Evolutionary conservation across 2,329 filamentous ascomycete genomes (phyloP).

Genomic region (Fusarium cyanostomum): DNA sequence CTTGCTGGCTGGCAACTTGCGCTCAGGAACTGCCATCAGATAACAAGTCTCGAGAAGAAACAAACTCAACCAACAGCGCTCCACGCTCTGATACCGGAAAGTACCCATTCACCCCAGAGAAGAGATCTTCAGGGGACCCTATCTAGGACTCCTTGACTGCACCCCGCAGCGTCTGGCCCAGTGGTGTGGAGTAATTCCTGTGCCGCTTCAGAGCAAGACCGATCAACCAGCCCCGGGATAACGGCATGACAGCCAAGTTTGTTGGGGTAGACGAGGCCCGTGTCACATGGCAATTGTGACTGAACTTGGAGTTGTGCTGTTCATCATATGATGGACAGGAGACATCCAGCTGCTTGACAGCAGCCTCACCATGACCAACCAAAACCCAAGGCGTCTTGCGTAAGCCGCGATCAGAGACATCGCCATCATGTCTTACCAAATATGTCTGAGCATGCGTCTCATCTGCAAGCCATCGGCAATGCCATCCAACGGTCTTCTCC

Average conservation of each 20-base stretch:
- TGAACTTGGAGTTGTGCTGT: not conserved
- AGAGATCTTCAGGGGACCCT: constrained; percentile 27
- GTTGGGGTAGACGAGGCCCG: constrained; percentile 16
- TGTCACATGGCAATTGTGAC: constrained; percentile 18
- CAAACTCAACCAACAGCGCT: not conserved
- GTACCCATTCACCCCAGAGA: not conserved
- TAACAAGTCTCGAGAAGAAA: not conserved
- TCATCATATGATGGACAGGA: not conserved
- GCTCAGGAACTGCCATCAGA: not conserved
- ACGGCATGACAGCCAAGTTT: constrained; percentile 3
- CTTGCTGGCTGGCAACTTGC: not conserved
- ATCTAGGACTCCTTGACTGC: constrained; percentile 23
- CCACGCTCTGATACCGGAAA: not conserved
- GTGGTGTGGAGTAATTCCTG: constrained; percentile 25
- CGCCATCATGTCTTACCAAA: not conserved
- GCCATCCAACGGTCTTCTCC: constrained; percentile 16
- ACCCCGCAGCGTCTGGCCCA: constrained; percentile 34
- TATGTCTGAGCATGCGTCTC: constrained; percentile 20
- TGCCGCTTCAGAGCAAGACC: constrained; percentile 10
- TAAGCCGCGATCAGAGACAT: not conserved
- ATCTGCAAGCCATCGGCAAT: constrained; percentile 33
- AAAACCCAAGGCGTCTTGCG: not conserved
- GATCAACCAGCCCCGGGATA: constrained; percentile 14
- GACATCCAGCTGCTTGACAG: not conserved
- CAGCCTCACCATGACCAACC: not conserved